These are phyloP conservation scores for Suhomyces panamericanus DNA, from an alignment of 1,139 yeast genomes.

Conservation along the genomic window DNA sequence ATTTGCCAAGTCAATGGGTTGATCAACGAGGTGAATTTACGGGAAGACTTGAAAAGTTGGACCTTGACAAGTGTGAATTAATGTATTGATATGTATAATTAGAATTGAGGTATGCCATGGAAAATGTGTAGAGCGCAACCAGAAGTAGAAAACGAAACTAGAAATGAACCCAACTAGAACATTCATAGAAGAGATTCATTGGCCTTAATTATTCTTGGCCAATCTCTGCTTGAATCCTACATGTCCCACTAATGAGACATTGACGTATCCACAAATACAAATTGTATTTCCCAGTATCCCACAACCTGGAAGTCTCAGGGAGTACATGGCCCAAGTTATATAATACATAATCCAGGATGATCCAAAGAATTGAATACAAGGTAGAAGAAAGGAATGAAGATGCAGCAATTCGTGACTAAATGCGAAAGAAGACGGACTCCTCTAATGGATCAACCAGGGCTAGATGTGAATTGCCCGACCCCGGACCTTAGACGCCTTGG, in stretches of 20 bases:
- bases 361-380: conserved; percentile 11
- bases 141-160: too few species aligned
- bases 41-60: conserved; percentile 53
- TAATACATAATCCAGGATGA: conserved; percentile 12
- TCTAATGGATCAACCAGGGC: conserved; percentile 7
- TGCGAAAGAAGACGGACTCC: conserved; percentile 1
- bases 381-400: conserved; percentile 3
- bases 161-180: too few species aligned
- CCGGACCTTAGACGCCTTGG: conserved; percentile 14
- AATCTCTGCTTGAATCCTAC: too few species aligned
- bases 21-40: conserved; percentile 38
- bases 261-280: conserved; percentile 9
- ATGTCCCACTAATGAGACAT: background rate
- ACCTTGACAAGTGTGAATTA: conserved; percentile 9
- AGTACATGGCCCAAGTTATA: conserved; percentile 10
- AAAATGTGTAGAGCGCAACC: too few species aligned
- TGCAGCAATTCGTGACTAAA: conserved; percentile 5
- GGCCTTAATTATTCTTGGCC: too few species aligned
- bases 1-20: conserved; percentile 47
- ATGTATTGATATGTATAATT: background rate
- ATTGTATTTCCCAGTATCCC: conserved; percentile 8
- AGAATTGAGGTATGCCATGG: too few species aligned
- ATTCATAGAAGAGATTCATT: too few species aligned
- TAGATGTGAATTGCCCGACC: conserved; percentile 3
- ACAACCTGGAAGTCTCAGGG: conserved; percentile 9